Percentiles rank a stretch among this genome's conserved stretches.
phyloP scores from a whole-genome alignment of 1,139 yeast species.

The Candida mesenterica region DNA sequence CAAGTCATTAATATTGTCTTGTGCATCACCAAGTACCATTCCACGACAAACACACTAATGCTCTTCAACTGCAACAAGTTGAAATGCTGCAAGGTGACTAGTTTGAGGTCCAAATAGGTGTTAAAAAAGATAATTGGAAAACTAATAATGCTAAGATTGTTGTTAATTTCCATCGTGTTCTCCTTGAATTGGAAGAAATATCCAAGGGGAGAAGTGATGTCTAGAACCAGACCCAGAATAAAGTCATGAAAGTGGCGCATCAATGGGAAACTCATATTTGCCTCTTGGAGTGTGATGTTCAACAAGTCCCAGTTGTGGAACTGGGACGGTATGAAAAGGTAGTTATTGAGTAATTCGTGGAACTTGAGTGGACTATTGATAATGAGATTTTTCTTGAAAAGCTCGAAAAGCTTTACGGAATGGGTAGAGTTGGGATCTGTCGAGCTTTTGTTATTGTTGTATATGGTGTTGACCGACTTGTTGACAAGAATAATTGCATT shows the following conservation, averaged over 20 bases:
- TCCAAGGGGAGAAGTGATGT: constrained; percentile 9
- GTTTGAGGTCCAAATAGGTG: constrained; percentile 21
- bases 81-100: constrained; percentile 12
- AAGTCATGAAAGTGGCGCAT: constrained; percentile 10
- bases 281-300: constrained; percentile 38
- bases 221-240: constrained; percentile 8
- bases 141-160: constrained; percentile 32
- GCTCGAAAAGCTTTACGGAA: constrained; percentile 24
- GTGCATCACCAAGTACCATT: constrained; percentile 41
- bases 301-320: constrained; percentile 42
- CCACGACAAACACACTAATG: constrained; percentile 25
- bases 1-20: constrained; percentile 26
- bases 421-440: background rate
- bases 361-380: constrained; percentile 45
- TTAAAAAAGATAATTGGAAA: constrained; percentile 45
- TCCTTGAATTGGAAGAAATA: constrained; percentile 15
- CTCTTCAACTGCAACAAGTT: constrained; percentile 16
- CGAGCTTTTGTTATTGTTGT: background rate
- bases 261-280: constrained; percentile 14
- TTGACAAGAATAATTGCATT: constrained; percentile 48
- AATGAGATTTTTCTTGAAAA: constrained; percentile 43
- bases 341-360: constrained; percentile 43
- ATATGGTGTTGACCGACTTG: constrained; percentile 29
- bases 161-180: constrained; percentile 21
- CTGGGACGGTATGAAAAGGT: constrained; percentile 37